Evolutionary conservation across 1,284 basidiomycete genomes (phyloP), one percentile per base, ranked within the genome.

Genomic region (Pseudozyma hubeiensis): DNA sequence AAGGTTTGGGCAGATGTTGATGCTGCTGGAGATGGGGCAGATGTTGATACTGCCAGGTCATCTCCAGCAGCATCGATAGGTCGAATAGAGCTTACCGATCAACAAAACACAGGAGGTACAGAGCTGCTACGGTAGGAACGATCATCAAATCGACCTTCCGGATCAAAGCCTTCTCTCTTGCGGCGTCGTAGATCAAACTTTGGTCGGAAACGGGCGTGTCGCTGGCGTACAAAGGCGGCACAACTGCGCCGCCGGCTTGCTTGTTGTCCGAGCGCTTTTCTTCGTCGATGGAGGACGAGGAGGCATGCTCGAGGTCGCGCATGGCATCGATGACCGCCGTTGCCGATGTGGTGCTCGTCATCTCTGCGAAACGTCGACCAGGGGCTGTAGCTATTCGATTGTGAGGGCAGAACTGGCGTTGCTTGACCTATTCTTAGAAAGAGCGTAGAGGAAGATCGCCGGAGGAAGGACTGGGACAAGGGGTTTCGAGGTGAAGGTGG

Each of bases 161-260:
- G 17, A 75, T 53, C 11, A 81, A 49, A 33, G 55, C 52, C 30
- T 45, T 71, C 51, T 53, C 81, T 55, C 24, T 58, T 30, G 48
- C 63, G 40, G 68, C 75, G 58, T 67, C 75, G 83, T 95, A 95
- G 34, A 73, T 62, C 46, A 54, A 17, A 17, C 37, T 53, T 2
- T 49, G 53, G 1, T 60, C 53, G 7, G 56, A 57, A 5, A 39
- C 41, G 34, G 57, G 57, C n/a, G 66, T 60, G 3, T 19, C 53
- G 13, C 17, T 53, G 40, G 53, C 53, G 46, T 70, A 64, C 1
- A 70, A 54, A 9, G 49, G 53, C 5, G 66, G 51, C 7, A 62
- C 49, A n/a, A 53, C n/a, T 10, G 33, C 41, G 11, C 5, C 40
- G 9, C 3, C 29, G 19, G 17, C 4, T 1, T 54, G 55, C 34